These are phyloP conservation scores for Oryza glumipatula DNA, from an alignment of 176 grass and related monocot genomes.

Conservation along the genomic window DNA sequence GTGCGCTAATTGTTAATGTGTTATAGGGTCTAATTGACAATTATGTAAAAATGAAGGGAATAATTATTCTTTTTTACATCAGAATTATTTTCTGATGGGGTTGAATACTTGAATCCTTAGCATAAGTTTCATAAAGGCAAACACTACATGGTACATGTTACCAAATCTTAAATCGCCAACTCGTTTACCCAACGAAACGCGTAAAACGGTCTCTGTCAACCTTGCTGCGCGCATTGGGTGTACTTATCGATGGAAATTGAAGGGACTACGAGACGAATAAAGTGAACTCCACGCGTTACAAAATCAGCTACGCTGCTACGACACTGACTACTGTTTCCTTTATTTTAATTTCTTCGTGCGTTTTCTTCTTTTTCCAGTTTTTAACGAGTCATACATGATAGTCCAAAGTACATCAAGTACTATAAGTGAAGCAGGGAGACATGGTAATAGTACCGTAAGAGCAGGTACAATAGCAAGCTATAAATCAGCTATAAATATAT, in stretches of 20 bases:
- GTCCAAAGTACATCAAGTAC: conserved; percentile 20
- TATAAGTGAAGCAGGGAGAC: neutral
- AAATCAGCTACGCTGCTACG: neutral
- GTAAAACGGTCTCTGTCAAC: conserved; percentile 11
- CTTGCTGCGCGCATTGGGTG: neutral
- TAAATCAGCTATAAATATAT: no score
- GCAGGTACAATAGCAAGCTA: no score
- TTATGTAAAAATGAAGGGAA: no score
- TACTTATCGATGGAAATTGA: neutral
- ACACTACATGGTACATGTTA: neutral
- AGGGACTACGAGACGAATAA: neutral
- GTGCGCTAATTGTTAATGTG: no score
- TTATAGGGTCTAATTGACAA: no score
- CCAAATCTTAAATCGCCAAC: neutral
- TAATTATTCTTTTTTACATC: no score
- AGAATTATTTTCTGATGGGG: no score
- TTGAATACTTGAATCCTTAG: no score
- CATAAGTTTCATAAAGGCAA: no score
- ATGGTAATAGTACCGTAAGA: no score
- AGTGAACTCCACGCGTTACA: conserved; percentile 26
- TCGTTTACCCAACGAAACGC: conserved; percentile 37
- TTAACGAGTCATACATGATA: conserved; percentile 32
- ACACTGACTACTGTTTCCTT: neutral
- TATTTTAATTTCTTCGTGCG: neutral
- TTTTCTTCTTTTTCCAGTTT: conserved; percentile 10